Evolutionary conservation across 495 filamentous ascomycete species (phyloP).

Genomic region (Platismatia glauca): DNA sequence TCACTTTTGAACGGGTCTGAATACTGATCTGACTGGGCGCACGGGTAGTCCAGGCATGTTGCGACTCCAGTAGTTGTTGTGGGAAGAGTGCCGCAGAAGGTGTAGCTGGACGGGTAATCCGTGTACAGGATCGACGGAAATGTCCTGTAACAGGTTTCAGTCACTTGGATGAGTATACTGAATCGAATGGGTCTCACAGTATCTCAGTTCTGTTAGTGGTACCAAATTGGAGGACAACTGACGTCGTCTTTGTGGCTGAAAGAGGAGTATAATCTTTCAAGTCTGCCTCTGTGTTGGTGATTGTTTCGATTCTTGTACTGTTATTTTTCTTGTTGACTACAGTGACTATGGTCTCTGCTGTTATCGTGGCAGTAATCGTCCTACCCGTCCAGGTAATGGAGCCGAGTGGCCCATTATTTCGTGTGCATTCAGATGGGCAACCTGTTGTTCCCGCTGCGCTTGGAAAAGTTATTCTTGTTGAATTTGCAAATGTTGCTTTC

Average conservation of each 20-base stretch:
- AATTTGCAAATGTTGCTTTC: constrained; percentile 1
- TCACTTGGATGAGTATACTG: not conserved
- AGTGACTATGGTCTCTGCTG: constrained; percentile 4
- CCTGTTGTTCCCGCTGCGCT: not conserved
- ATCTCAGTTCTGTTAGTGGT: constrained; percentile 4
- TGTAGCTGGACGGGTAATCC: constrained; percentile 9
- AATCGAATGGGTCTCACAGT: not conserved
- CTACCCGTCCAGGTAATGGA: constrained; percentile 1
- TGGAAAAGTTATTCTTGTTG: not conserved
- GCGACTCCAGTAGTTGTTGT: constrained; percentile 8
- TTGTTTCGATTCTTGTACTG: constrained; percentile 3
- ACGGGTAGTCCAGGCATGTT: constrained; percentile 2
- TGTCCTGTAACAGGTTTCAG: not conserved
- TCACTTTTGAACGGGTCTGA: not conserved
- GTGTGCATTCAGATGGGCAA: not conserved
- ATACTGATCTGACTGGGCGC: not conserved
- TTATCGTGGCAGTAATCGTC: constrained; percentile 5
- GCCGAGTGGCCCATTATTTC: not conserved
- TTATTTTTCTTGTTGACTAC: constrained; percentile 5
- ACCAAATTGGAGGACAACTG: constrained; percentile 7
- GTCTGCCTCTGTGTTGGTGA: constrained; percentile 6
- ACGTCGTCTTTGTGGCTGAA: not conserved
- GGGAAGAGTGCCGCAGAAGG: constrained; percentile 9
- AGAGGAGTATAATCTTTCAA: constrained; percentile 5
- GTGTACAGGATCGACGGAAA: not conserved